Conservation (phyloP, 345 rosid genomes). For the Erysimum cheiranthoides region DNA sequence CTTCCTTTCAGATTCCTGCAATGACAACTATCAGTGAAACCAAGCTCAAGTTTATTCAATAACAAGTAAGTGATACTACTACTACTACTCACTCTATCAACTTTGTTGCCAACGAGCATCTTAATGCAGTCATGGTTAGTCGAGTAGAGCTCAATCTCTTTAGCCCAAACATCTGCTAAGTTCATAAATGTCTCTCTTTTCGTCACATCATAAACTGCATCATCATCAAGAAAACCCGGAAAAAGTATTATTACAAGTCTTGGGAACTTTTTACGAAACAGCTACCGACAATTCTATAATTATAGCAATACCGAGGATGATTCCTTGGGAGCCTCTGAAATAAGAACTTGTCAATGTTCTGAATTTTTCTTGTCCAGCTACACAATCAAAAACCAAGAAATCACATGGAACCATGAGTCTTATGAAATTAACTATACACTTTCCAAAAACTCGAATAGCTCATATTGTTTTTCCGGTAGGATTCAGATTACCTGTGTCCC, state of each 20-base stretch:
- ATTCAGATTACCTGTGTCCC: conserved; percentile 85
- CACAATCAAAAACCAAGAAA: conserved; percentile 39
- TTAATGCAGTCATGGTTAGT: conserved; percentile 76
- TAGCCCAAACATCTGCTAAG: conserved; percentile 85
- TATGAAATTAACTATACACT: background rate
- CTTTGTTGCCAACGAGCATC: conserved; percentile 87
- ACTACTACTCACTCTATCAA: conserved; percentile 66
- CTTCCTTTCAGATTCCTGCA: conserved; percentile 80
- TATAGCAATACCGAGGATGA: conserved; percentile 71
- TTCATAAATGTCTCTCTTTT: conserved; percentile 77
- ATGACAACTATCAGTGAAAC: conserved; percentile 4
- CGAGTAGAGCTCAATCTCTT: conserved; percentile 83
- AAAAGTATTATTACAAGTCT: conserved; percentile 10
- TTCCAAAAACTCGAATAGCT: background rate
- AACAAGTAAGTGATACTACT: conserved; percentile 4
- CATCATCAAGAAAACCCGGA: conserved; percentile 13
- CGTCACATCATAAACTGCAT: conserved; percentile 87
- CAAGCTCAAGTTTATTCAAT: conserved; percentile 1
- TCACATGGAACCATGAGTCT: conserved; percentile 3
- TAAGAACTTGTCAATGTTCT: conserved; percentile 85
- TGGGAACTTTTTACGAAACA: background rate
- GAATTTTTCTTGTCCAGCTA: conserved; percentile 98
- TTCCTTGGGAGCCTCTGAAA: conserved; percentile 94
- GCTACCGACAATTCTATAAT: background rate
- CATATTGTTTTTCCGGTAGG: background rate